A percentile compares a stretch with the other conserved stretches of the same genome.
Evolutionary conservation across 371 early-diverging fungal genomes (phyloP).

Genomic region (Rhizopus delemar): DNA sequence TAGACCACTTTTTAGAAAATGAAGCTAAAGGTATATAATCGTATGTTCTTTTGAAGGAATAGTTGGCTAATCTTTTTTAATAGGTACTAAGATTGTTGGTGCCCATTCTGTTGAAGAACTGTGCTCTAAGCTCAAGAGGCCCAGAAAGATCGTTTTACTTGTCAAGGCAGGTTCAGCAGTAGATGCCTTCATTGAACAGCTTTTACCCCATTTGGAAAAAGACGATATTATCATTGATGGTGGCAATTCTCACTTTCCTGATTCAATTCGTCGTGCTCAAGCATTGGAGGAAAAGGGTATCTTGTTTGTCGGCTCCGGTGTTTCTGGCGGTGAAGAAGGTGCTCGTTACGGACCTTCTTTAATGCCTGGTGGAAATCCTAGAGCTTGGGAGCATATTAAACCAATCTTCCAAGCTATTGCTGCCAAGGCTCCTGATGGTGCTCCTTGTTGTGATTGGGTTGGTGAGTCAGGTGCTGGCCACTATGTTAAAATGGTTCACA

Average conservation of each 20-base stretch:
- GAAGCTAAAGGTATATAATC: conserved; percentile 79
- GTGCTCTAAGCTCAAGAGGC: conserved; percentile 88
- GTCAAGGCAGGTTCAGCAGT: conserved; percentile 97
- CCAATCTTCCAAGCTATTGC: conserved; percentile 95
- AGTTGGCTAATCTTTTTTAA: too few species aligned
- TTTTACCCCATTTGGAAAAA: conserved; percentile 80
- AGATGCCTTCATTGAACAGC: conserved; percentile 92
- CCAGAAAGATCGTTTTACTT: conserved; percentile 95
- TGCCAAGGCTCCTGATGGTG: conserved; percentile 84
- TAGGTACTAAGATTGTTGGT: conserved; percentile 87
- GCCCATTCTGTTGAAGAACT: conserved; percentile 93
- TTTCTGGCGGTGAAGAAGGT: conserved; percentile 99
- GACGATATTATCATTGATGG: conserved; percentile 99
- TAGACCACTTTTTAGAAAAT: conserved; percentile 90
- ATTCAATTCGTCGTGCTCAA: conserved; percentile 90
- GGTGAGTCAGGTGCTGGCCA: conserved; percentile 98
- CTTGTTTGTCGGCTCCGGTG: conserved; percentile 97
- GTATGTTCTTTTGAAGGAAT: too few species aligned
- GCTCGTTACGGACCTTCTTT: conserved; percentile 98
- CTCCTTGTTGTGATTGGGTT: conserved; percentile 99
- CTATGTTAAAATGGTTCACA: conserved; percentile 99
- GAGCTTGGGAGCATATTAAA: conserved; percentile 92
- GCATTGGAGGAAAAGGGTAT: conserved; percentile 87
- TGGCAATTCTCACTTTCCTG: conserved; percentile 99
- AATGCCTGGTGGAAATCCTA: conserved; percentile 97